Conservation (phyloP, 78 protist genomes). For the Trichosphaerium sp. region DNA sequence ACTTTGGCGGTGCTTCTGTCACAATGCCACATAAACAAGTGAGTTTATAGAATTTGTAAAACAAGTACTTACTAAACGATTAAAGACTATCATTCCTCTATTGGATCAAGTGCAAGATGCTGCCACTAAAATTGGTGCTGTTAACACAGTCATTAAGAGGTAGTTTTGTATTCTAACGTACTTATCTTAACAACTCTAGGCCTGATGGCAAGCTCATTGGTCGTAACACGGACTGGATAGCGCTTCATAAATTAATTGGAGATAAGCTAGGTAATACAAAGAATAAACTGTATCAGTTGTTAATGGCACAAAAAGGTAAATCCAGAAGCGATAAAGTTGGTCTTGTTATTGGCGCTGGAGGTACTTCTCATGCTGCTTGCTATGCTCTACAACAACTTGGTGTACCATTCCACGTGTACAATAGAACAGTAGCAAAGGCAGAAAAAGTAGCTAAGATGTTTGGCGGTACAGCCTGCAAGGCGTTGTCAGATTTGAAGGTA, state of each 20-base stretch:
- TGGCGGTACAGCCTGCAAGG: neutral
- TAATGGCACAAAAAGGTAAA: too few species aligned
- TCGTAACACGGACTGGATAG: constrained; percentile 66
- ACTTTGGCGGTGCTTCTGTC: constrained; percentile 8
- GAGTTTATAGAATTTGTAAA: too few species aligned
- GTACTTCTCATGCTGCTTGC: constrained; percentile 65
- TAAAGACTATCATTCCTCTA: neutral
- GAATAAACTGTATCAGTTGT: too few species aligned
- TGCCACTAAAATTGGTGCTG: constrained; percentile 60
- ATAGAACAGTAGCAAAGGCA: constrained; percentile 40
- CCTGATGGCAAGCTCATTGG: constrained; percentile 9
- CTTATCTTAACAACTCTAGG: neutral
- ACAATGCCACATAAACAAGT: constrained; percentile 63
- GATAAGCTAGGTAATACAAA: neutral
- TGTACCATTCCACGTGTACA: constrained; percentile 14
- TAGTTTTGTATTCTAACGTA: neutral
- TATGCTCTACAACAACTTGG: constrained; percentile 46
- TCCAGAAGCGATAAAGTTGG: too few species aligned
- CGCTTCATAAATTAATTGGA: neutral
- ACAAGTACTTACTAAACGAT: too few species aligned
- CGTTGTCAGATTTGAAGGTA: neutral
- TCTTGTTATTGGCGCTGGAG: constrained; percentile 71
- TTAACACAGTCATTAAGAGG: constrained; percentile 38
- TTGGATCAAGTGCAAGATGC: neutral
- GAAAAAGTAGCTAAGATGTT: constrained; percentile 28